Base-by-base conservation (phyloP, 2,329 filamentous ascomycete genomes). In the Neodidymelliopsis sp. region DNA sequence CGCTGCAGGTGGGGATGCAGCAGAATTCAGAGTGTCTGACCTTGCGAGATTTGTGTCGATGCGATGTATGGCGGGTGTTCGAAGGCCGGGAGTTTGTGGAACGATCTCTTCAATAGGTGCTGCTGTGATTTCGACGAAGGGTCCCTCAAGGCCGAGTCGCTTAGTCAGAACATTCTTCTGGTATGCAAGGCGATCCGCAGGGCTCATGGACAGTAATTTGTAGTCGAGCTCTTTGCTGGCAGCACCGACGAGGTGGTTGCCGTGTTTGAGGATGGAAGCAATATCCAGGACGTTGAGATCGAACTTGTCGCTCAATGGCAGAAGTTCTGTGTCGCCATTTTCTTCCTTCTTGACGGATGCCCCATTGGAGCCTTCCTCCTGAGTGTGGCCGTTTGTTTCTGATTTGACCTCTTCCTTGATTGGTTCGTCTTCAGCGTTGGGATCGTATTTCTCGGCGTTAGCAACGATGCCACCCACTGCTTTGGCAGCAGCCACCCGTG, bases 391-490 rank as follows among this genome's bases (percentile, higher is more conserved):
- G 38, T 77, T 75, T 12, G 63, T 56, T 29, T 77, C 72, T 18
- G 65, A 25, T 45, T 74, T 72, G 47, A 74, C 61, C 29, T 82
- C 78, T 42, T 80, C 74, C 20, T 79, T 81, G 62, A 91, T 86
- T 47, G 81, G 77, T 27, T 80, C 82, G 59, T 93, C 89, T 51
- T 86, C 87, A 15, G 81, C 81, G 66, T 97, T 97, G 1, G 94
- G 95, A 64, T 97, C 91, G 71, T 94, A 96, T 33, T 83, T 77
- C 44, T 91, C 86, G 1, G 92, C 91, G 79, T 97, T 89, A 49
- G 93, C 87, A 54, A 96, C 87, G 59, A 99, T 97, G 65, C 93
- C 91, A 49, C 93, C 93, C 49, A 99, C 87, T 15, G 94, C 94
- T 75, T 93, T 96, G 61, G 93, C 91, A 35, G 95, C 89, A 43